Evolutionary conservation across 257 asterid species (phyloP), one percentile per base, ranked within the genome.

Genomic region (Gynochthodes officinalis): DNA sequence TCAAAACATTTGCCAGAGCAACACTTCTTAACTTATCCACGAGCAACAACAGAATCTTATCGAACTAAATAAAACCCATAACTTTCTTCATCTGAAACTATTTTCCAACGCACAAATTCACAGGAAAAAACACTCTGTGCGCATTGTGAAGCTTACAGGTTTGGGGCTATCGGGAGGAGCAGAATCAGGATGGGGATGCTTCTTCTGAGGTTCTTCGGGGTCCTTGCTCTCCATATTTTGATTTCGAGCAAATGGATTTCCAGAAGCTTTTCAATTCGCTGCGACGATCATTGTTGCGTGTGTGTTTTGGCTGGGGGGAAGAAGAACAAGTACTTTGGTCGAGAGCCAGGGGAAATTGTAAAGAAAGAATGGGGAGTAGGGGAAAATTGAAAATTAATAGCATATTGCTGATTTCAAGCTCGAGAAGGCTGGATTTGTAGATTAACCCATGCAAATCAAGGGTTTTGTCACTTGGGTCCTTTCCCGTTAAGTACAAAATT

Each of bases 111-210:
- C 4, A 53, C n/a, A 53, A 53, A 53, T 1, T 6, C 30, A 53
- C 32, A 53, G 60, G 60, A 53, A 53, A 1, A 8, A 53, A 53
- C 60, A 53, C 1, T 5, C 7, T 1, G 5, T 10, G 23, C 58
- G 67, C 10, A 7, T n/a, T 46, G 37, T 23, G 73, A 70, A 77
- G 30, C n/a, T 82, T 84, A 89, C 97, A 43, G 86, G 81, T 78
- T 79, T 87, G 52, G 28, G 21, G 60, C 86, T 82, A 74, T 87
- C 89, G 2, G 84, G 82, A 69, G 90, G 83, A 79, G 86, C 79
- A 81, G 82, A 77, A 73, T 78, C 79, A 79, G 77, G 84, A 71
- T 88, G 93, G 35, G 84, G 93, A 30, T 93, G 90, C 90, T 92
- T 92, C 65, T 74, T 89, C 76, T 78, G 87, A 15, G 93, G 93